Evolutionary conservation across 768 basidiomycete genomes (phyloP), one percentile per base, ranked within the genome.

Genomic region (Tulasnella sp.): DNA sequence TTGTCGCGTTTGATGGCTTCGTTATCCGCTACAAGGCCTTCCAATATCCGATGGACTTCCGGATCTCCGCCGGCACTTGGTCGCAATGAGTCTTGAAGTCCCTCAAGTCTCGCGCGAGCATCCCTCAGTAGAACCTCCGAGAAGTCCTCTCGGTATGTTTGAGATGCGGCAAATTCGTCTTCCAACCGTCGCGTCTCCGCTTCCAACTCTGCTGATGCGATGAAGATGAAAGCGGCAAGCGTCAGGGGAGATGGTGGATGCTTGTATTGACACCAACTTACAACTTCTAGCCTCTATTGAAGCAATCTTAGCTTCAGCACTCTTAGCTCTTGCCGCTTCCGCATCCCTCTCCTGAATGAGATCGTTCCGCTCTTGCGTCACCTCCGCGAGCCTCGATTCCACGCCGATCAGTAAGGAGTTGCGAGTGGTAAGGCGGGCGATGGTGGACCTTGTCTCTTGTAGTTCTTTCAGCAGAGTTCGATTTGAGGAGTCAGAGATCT

Each of bases 1-100:
- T 87, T 90, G 65, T 91, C 89, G 19, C 80, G 81, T 69, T 87
- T 88, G 53, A 93, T 72, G 24, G 76, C 76, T 64, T 92, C 87
- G 65, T 92, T 94, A 65, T 89, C 87, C 31, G 82, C 80, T 7
- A 92, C 90, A 29, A 94, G 75, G n/a, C 84, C 81, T 68, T 91
- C 89, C 12, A 96, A 72, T 11, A 92, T 81, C 55, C 75, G 73
- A 31, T 76, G 81, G 17, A 88, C 71, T 65, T 87, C 85, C 15
- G 60, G 38, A 29, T 58, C 63, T 17, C 62, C 57, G 54, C 46
- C 38, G 22, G 25, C 41, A 27, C 46, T 10, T 22, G 50, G 4
- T 31, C 78, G 65, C 60, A 87, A 82, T 25, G 79, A 73, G 49
- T 74, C 73, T 25, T 83, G 79, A 46, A 88, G 68, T n/a, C 74